Conservation (phyloP, 116 monocot species). For the Dioscorea cayenensis region DNA sequence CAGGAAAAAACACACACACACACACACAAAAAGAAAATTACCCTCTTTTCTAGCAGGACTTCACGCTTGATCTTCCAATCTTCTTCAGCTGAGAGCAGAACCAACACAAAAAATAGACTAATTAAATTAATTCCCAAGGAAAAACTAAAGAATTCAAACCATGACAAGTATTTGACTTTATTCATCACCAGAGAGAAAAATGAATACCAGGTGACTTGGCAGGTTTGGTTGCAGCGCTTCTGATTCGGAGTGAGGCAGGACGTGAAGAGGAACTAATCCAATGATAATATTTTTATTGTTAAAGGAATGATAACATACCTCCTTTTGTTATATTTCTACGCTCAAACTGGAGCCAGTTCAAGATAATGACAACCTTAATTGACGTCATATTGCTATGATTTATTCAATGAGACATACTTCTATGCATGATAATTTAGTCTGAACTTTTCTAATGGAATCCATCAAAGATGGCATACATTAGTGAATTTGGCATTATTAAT, state of each 20-base stretch:
- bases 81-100: constrained; percentile 63
- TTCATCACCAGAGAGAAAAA: background rate
- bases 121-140: background rate
- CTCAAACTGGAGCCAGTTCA: no score
- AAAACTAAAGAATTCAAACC: background rate
- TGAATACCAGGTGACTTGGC: constrained; percentile 59
- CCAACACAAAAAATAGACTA: background rate
- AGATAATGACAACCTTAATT: no score
- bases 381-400: no score
- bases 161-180: no score
- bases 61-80: constrained; percentile 91
- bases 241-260: constrained; percentile 15
- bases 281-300: no score
- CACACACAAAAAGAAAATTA: constrained; percentile 15
- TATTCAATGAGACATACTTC: no score
- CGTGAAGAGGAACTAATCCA: constrained; percentile 8
- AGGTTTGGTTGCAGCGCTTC: constrained; percentile 59
- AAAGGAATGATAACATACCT: no score
- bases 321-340: no score
- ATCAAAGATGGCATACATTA: no score
- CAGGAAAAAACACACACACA: background rate
- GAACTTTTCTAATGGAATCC: no score
- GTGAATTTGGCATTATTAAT: no score
- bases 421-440: no score
- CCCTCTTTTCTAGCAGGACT: constrained; percentile 74